Evolutionary conservation across 2,329 filamentous ascomycete genomes (phyloP).

Genomic region (Ophiostoma sp.): DNA sequence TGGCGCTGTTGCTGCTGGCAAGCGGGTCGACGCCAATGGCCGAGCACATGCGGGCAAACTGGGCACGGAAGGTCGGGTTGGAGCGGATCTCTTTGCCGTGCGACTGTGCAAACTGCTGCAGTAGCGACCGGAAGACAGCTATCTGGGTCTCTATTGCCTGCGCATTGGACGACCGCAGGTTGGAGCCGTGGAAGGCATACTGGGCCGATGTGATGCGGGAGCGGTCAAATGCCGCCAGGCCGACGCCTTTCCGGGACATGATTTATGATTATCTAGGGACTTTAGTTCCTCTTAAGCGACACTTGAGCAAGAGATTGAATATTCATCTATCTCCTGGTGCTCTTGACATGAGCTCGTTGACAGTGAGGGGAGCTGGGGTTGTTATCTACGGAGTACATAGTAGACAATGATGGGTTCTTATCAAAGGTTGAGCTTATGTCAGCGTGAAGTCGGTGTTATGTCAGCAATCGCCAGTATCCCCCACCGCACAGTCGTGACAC

Average conservation of each 20-base stretch:
- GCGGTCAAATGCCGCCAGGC: conserved; percentile 84
- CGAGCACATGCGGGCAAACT: conserved; percentile 97
- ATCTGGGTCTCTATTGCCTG: conserved; percentile 87
- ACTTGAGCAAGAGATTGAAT: too few species aligned
- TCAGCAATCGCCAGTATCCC: neutral
- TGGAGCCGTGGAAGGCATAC: conserved; percentile 83
- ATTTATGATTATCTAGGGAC: conserved; percentile 35
- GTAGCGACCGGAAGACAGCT: conserved; percentile 87
- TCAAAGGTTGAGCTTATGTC: neutral
- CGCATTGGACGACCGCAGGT: conserved; percentile 77
- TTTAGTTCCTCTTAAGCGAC: neutral
- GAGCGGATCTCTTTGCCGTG: conserved; percentile 95
- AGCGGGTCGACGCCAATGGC: conserved; percentile 95
- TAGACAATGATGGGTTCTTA: neutral
- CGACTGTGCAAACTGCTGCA: conserved; percentile 91
- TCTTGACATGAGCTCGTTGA: neutral
- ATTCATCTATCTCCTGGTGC: neutral
- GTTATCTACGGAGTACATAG: too few species aligned
- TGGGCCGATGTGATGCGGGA: conserved; percentile 79
- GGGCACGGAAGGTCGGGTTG: conserved; percentile 87
- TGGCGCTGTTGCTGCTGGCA: conserved; percentile 55
- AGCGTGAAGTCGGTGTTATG: neutral
- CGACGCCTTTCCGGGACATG: conserved; percentile 77
- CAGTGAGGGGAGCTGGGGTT: neutral
- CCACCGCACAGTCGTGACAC: neutral